These are phyloP conservation scores for Colletotrichum eremochloae DNA, from an alignment of 2,329 filamentous ascomycete species.

Conservation along the genomic window DNA sequence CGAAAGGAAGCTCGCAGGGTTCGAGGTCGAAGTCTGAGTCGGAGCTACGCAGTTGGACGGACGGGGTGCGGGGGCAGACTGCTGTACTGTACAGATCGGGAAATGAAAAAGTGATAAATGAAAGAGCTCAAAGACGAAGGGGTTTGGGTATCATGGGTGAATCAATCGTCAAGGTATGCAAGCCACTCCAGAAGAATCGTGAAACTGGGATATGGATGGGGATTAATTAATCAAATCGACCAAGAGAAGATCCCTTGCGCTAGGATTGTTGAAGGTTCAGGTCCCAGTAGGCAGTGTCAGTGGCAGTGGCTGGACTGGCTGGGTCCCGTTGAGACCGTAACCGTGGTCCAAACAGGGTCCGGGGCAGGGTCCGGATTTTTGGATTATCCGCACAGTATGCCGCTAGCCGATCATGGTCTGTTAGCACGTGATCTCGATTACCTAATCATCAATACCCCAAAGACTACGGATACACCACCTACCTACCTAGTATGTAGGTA, in stretches of 20 bases:
- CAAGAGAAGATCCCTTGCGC: conserved; percentile 28
- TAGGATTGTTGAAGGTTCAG: conserved; percentile 24
- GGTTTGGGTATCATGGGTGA: conserved; percentile 32
- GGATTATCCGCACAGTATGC: neutral
- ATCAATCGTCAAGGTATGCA: conserved; percentile 36
- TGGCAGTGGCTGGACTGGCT: conserved; percentile 20
- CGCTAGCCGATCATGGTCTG: neutral
- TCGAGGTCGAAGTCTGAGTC: neutral
- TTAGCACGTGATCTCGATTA: neutral
- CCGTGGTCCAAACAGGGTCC: conserved; percentile 20
- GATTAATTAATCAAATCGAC: conserved; percentile 13
- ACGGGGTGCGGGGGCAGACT: conserved; percentile 14
- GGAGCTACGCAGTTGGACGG: conserved; percentile 1
- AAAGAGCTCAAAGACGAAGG: conserved; percentile 1
- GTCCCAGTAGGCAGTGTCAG: conserved; percentile 21
- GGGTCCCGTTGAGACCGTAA: conserved; percentile 12
- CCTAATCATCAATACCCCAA: neutral
- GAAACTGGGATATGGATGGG: neutral
- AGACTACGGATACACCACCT: no score
- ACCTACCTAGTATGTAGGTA: no score
- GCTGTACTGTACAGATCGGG: neutral
- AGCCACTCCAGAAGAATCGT: conserved; percentile 13
- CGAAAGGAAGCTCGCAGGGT: conserved; percentile 2
- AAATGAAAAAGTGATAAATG: neutral
- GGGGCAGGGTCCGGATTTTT: conserved; percentile 7